Percentiles rank a stretch among this genome's conserved stretches.
These are phyloP conservation scores for Neurospora africana DNA, from an alignment of 495 filamentous ascomycete genomes.

Conservation along the genomic window DNA sequence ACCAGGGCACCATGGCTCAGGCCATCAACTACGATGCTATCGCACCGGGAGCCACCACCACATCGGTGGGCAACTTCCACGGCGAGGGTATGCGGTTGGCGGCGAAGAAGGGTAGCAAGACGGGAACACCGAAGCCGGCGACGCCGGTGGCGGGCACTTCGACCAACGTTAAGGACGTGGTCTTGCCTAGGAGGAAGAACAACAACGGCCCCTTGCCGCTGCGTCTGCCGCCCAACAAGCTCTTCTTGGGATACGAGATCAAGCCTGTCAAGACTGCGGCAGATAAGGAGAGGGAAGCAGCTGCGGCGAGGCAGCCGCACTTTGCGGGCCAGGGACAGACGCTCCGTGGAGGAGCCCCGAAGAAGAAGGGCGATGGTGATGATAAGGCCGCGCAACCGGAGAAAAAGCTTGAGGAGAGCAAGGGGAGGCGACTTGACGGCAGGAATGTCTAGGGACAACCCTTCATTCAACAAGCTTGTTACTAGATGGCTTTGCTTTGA, in stretches of 20 bases:
- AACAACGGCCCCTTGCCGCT: conserved; percentile 86
- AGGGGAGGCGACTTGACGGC: conserved; percentile 29
- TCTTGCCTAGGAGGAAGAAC: conserved; percentile 36
- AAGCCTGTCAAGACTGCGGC: conserved; percentile 75
- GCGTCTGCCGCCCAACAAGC: conserved; percentile 72
- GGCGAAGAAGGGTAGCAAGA: conserved; percentile 69
- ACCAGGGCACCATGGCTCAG: conserved; percentile 88
- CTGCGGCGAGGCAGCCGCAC: conserved; percentile 53
- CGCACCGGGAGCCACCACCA: conserved; percentile 60
- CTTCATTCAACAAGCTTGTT: background rate
- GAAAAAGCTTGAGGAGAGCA: conserved; percentile 21
- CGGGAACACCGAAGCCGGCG: conserved; percentile 66
- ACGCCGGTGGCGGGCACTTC: conserved; percentile 67
- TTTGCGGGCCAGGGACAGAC: conserved; percentile 88
- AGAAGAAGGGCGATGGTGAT: conserved; percentile 37
- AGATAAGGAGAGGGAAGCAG: conserved; percentile 54
- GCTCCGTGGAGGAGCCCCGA: conserved; percentile 51
- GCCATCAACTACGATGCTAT: conserved; percentile 96
- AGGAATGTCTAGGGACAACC: conserved; percentile 11
- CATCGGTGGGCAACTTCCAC: conserved; percentile 64
- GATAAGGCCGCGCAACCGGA: conserved; percentile 24
- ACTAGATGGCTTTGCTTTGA: background rate
- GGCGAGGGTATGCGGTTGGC: conserved; percentile 67
- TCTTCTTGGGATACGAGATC: conserved; percentile 93
- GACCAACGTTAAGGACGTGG: conserved; percentile 39